Percentiles rank a stretch among this genome's conserved stretches.
Evolutionary conservation across 495 filamentous ascomycete genomes (phyloP).

Genomic region (Aspergillus nanangensis): DNA sequence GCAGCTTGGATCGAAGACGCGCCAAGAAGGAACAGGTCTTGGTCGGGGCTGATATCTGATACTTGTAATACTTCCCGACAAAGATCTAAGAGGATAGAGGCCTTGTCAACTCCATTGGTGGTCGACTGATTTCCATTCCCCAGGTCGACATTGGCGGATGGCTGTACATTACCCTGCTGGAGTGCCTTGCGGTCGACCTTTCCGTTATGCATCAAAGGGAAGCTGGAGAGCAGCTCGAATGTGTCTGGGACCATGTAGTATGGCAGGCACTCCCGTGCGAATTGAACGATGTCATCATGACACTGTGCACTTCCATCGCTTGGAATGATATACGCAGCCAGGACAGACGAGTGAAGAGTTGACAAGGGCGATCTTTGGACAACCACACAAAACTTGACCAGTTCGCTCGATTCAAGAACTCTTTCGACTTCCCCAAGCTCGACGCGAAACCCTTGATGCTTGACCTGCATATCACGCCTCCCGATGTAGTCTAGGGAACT

Average conservation of each 20-base stretch:
- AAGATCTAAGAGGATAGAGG: background rate
- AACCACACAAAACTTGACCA: background rate
- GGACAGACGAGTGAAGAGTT: no score
- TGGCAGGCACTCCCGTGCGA: background rate
- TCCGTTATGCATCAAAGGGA: background rate
- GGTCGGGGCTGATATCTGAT: background rate
- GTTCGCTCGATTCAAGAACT: background rate
- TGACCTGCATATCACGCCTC: conserved; percentile 4
- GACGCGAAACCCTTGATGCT: background rate
- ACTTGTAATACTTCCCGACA: no score
- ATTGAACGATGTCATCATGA: background rate
- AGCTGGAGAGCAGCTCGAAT: background rate
- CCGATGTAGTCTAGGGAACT: conserved; percentile 3
- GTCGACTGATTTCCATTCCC: no score
- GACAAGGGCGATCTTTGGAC: no score
- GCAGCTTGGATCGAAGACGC: background rate
- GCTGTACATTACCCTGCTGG: background rate
- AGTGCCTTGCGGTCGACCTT: background rate
- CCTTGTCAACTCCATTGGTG: background rate
- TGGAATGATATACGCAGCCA: background rate
- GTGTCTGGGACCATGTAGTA: background rate
- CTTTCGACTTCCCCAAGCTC: background rate
- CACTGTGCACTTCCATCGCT: background rate
- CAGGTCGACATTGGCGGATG: no score
- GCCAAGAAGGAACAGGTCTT: background rate